These are phyloP conservation scores for Aspergillus costaricaensis DNA, from an alignment of 2,329 filamentous ascomycete species.

Conservation along the genomic window DNA sequence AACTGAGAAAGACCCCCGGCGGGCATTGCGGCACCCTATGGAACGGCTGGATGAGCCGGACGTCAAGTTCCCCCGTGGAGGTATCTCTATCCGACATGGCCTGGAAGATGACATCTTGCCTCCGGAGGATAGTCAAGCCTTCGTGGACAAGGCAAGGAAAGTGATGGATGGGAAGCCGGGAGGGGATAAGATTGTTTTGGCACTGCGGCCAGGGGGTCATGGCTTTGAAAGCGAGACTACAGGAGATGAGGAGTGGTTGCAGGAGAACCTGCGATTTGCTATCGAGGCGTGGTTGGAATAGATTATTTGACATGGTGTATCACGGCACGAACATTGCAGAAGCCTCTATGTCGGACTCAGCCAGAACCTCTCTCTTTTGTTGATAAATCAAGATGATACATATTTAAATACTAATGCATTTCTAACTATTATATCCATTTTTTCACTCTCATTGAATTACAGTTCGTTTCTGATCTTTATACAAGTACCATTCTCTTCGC, in stretches of 20 bases:
- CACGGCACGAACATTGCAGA: not conserved
- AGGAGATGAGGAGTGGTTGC: slow-evolving; percentile 33
- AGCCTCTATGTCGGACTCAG: too few relatives aligned
- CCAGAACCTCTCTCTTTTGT: too few relatives aligned
- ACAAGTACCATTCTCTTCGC: too few relatives aligned
- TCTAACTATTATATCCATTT: too few relatives aligned
- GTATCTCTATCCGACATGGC: slow-evolving; percentile 39
- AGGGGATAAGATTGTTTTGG: slow-evolving; percentile 27
- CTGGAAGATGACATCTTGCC: slow-evolving; percentile 36
- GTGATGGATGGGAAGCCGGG: slow-evolving; percentile 26
- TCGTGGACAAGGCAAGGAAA: slow-evolving; percentile 27
- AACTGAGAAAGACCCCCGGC: slow-evolving; percentile 11
- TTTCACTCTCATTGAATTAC: too few relatives aligned
- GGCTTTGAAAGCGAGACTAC: slow-evolving; percentile 35
- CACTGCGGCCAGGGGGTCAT: slow-evolving; percentile 37
- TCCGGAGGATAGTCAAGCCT: slow-evolving; percentile 28
- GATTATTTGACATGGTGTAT: not conserved
- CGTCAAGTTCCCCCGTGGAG: slow-evolving; percentile 30
- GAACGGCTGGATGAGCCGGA: slow-evolving; percentile 30
- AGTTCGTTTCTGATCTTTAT: too few relatives aligned
- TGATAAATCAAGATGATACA: too few relatives aligned
- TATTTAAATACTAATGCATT: too few relatives aligned
- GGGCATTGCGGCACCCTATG: slow-evolving; percentile 29
- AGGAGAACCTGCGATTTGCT: slow-evolving; percentile 26
- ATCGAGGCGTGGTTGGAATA: slow-evolving; percentile 32